phyloP scores from a whole-genome alignment of 768 basidiomycete species.

The Rhizopogon vinicolor region DNA sequence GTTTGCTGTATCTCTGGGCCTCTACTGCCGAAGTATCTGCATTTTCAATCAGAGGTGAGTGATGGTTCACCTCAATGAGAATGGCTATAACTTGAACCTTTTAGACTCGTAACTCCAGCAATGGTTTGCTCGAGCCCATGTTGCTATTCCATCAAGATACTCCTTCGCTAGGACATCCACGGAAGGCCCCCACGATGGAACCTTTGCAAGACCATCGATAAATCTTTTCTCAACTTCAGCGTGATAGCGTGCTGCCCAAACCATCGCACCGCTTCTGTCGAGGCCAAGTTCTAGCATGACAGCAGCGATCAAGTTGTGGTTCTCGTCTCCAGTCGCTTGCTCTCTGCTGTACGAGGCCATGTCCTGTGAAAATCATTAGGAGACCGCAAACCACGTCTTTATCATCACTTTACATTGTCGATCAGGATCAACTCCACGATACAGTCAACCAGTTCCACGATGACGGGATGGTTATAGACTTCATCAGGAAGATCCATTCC shows the following conservation, averaged over 20 bases:
- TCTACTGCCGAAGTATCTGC: conserved; percentile 25
- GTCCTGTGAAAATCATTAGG: conserved; percentile 18
- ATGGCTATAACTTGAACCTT: no score
- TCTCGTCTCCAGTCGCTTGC: conserved; percentile 26
- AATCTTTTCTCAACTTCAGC: conserved; percentile 10
- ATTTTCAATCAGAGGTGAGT: neutral
- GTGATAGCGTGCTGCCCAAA: conserved; percentile 16
- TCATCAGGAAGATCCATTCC: conserved; percentile 28
- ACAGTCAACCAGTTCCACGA: conserved; percentile 8
- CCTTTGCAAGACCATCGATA: conserved; percentile 11
- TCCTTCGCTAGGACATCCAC: conserved; percentile 17
- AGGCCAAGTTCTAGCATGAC: conserved; percentile 25
- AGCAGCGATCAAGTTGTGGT: conserved; percentile 31
- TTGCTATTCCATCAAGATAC: conserved; percentile 21
- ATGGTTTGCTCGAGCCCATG: conserved; percentile 20
- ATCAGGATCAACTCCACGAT: conserved; percentile 17
- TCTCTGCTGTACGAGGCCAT: conserved; percentile 32
- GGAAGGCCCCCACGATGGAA: conserved; percentile 23
- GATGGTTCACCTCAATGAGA: no score
- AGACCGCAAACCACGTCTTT: neutral
- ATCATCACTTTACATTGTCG: conserved; percentile 13
- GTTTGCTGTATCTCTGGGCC: conserved; percentile 19
- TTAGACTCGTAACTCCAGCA: conserved; percentile 25
- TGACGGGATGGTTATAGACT: conserved; percentile 22
- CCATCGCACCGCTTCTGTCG: conserved; percentile 24